Evolutionary conservation across 805 yeast species (phyloP).

Genomic region (Wickerhamiella qilinensis): DNA sequence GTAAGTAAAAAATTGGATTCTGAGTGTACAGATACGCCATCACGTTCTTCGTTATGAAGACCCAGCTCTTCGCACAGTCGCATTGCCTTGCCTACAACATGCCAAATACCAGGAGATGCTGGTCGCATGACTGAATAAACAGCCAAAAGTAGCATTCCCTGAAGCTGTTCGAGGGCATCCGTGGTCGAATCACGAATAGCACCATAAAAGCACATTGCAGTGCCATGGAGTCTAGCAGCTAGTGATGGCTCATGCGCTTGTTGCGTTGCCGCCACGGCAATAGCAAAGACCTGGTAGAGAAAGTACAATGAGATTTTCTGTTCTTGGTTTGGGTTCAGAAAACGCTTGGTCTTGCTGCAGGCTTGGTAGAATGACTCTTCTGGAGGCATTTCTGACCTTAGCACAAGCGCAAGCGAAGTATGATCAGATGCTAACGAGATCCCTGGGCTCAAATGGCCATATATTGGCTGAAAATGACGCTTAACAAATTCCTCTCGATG

Average conservation of each 20-base stretch:
- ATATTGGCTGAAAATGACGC: constrained; percentile 58
- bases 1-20: constrained; percentile 34
- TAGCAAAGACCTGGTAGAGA: constrained; percentile 61
- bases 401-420: constrained; percentile 3
- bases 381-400: constrained; percentile 9
- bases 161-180: constrained; percentile 56
- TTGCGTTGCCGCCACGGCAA: constrained; percentile 61
- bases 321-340: neutral
- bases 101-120: constrained; percentile 86
- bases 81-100: constrained; percentile 63
- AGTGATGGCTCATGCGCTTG: constrained; percentile 47
- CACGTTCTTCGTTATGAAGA: constrained; percentile 47
- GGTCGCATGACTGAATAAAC: constrained; percentile 77
- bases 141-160: constrained; percentile 52
- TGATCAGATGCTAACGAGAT: neutral
- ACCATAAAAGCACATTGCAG: constrained; percentile 36
- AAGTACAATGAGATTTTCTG: constrained; percentile 33
- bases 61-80: constrained; percentile 75
- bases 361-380: constrained; percentile 9
- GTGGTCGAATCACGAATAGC: constrained; percentile 21
- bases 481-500: constrained; percentile 65
- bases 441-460: constrained; percentile 35
- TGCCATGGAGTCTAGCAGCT: constrained; percentile 51
- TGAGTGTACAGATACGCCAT: constrained; percentile 7
- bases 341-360: constrained; percentile 8